phyloP scores from a whole-genome alignment of 257 asterid genomes.

The Solanum pimpinellifolium region DNA sequence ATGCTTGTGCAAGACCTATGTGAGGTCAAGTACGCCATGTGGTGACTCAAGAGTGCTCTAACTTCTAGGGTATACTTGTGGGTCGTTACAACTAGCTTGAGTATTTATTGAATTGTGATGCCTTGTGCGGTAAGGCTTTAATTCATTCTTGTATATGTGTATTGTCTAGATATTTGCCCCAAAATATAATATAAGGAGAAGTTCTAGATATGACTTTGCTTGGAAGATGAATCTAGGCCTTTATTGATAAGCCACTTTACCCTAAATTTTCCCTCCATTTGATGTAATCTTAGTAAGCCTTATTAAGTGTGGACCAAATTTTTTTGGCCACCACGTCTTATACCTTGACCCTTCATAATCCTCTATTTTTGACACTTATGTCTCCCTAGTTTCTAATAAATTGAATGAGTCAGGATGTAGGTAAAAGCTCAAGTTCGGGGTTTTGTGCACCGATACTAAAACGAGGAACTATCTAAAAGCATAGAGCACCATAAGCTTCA shows the following conservation, averaged over 20 bases:
- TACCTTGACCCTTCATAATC: background rate
- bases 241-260: background rate
- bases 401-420: background rate
- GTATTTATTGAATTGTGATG: background rate
- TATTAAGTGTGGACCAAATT: too few relatives aligned
- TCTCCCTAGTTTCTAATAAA: background rate
- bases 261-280: background rate
- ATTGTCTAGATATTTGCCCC: background rate
- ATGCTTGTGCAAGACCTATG: too few relatives aligned
- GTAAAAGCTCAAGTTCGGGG: too few relatives aligned
- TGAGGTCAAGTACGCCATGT: too few relatives aligned
- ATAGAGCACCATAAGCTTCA: background rate
- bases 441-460: background rate
- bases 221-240: background rate
- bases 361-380: background rate
- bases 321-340: background rate
- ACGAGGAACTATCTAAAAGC: background rate
- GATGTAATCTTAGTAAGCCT: too few relatives aligned
- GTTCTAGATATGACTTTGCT: background rate
- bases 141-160: background rate
- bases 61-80: too few relatives aligned
- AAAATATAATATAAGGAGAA: background rate
- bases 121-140: background rate
- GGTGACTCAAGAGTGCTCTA: too few relatives aligned
- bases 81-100: too few relatives aligned